A percentile compares a stretch with the other conserved stretches of the same genome.
Conservation (phyloP, 495 filamentous ascomycete species). For the Podospora pseudocomata region DNA sequence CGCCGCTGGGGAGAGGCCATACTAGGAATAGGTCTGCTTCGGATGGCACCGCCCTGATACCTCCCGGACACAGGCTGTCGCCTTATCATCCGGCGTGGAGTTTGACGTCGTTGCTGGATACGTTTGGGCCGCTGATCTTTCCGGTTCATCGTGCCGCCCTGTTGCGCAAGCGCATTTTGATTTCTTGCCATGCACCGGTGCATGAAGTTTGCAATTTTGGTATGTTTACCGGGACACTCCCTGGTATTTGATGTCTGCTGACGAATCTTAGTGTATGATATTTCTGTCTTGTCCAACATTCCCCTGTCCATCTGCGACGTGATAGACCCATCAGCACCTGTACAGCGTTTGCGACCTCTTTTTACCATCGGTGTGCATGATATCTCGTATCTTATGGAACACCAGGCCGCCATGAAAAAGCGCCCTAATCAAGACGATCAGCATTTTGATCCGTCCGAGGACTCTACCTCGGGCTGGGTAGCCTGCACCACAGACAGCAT, state of each 20-base stretch:
- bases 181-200: slow-evolving; percentile 80
- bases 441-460: slow-evolving; percentile 32
- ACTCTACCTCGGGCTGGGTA: slow-evolving; percentile 69
- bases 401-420: slow-evolving; percentile 40
- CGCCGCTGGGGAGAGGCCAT: slow-evolving; percentile 39
- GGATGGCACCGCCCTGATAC: slow-evolving; percentile 58
- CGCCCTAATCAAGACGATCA: slow-evolving; percentile 24
- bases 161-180: slow-evolving; percentile 79
- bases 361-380: slow-evolving; percentile 92
- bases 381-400: slow-evolving; percentile 68
- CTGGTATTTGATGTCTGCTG: not conserved
- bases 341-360: slow-evolving; percentile 71
- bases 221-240: slow-evolving; percentile 36
- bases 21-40: slow-evolving; percentile 56
- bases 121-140: slow-evolving; percentile 86
- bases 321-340: slow-evolving; percentile 56
- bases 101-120: slow-evolving; percentile 68
- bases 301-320: slow-evolving; percentile 60
- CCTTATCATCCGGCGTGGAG: slow-evolving; percentile 83
- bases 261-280: slow-evolving; percentile 69
- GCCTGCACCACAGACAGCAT: slow-evolving; percentile 95
- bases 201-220: slow-evolving; percentile 83
- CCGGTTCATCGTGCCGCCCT: slow-evolving; percentile 87
- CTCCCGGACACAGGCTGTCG: slow-evolving; percentile 66
- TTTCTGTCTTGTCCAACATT: slow-evolving; percentile 84